Base-by-base conservation (phyloP, 2,329 filamentous ascomycete genomes). In the Chaetomium sp. region DNA sequence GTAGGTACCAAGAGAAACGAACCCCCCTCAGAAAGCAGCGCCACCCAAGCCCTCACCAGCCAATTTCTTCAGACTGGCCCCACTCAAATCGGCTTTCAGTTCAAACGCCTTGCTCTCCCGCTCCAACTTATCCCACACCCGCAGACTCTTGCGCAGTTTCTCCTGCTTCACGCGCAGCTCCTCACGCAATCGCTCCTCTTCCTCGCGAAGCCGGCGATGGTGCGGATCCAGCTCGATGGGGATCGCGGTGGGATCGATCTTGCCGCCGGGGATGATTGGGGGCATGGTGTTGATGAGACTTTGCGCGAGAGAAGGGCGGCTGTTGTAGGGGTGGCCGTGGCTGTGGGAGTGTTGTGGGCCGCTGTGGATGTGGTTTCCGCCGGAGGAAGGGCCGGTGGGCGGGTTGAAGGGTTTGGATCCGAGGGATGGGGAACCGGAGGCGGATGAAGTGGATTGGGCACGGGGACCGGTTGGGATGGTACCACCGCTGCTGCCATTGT, bases 131-230 rank as follows among this genome's bases (percentile, higher is more conserved):
- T 82, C 76, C 78, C 80, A 84, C 34, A 72, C 62, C 45, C 76
- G 73, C 40, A 84, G 68, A 54, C 73, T 79, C 67, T 76, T 77
- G 35, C 79, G 72, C 41, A 83, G 67, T 59, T 76, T 76, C 43
- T 83, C 81, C 62, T 83, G 76, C 64, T 79, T 81, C 32, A 62
- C 63, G 19, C 76, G 72, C 35, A 81, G 68, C 52, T 84, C 80
- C 43, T 78, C 74, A 1, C 81, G 74, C 38, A 82, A 63, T 59
- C 76, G 77, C 65, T 83, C 80, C 63, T 83, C 81, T 46, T 84
- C 81, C 41, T 82, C 80, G 56, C 73, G 74, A 9, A 83, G 71
- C 56, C 78, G 79, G 37, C 73, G 71, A 61, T 75, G 77, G 65
- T 81, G 78, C n/a, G 74, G 66, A 59, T 81, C 79, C 12, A 81